Base-by-base conservation (phyloP, 177 flowering plant species). In the Vitis hybrid region DNA sequence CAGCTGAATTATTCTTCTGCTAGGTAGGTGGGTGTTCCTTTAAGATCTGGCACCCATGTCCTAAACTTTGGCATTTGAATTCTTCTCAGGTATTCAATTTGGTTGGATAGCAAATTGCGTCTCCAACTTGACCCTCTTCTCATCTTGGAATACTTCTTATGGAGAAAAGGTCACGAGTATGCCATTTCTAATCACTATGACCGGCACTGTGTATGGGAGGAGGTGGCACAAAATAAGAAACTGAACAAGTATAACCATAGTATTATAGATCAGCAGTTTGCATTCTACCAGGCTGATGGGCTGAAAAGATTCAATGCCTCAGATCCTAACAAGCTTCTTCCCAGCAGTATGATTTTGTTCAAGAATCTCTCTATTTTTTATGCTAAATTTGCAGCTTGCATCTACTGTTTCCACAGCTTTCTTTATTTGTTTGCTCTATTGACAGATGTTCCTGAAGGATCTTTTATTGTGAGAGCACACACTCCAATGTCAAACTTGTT, bases 381-480 rank as follows among this genome's bases (percentile, higher is more conserved):
- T 12, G n/a, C 4, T 33, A 28, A 57, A 14, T 62, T 17, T 24
- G 59, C 62, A 31, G 51, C 14, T 38, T 8, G 10, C 62, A 67
- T 9, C 24, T 57, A 3, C 17, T 24, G 59, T 4, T 5, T 1
- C 59, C 60, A 69, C 13, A 59, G 10, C 6, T 57, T 20, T 54
- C 22, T 20, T 3, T 19, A n/a, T 24, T 7, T 22, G 50, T 55
- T 20, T 52, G 62, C 33, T 75, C 54, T 59, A 20, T 70, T 73
- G 59, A 52, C 92, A 95, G 99, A 95, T 88, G 99, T 95, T 31
- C 99, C 99, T 59, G 99, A 95, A 81, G 99, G 99, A 3, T 95
- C 97, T 59, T 83, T 95, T 72, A 95, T 95, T 71, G 84, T 93
- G 53, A 85, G 98, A 78, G 99, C 91, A 2, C 99, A 95, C 75